Percentiles rank a stretch among this genome's conserved stretches.
Conservation (phyloP, 148 eudicot genomes). For the Chenopodium album region DNA sequence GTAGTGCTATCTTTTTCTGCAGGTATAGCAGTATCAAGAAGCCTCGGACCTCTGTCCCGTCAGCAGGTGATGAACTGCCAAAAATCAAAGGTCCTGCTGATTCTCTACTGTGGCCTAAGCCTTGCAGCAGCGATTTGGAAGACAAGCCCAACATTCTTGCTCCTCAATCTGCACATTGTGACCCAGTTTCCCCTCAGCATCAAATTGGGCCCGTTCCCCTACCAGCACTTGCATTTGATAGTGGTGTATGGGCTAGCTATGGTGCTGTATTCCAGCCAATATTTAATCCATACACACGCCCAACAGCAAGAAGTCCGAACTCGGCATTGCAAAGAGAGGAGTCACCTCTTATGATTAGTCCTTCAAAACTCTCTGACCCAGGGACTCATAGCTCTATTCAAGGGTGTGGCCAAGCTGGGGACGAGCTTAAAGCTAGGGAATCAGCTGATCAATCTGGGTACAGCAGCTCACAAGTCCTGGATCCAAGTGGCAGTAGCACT, state of each 20-base stretch:
- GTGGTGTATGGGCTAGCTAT: slow-evolving; percentile 19
- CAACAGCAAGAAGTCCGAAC: slow-evolving; percentile 22
- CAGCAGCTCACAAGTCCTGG: slow-evolving; percentile 11
- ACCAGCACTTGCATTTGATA: slow-evolving; percentile 18
- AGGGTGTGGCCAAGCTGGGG: slow-evolving; percentile 12
- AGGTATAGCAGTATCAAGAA: slow-evolving; percentile 44
- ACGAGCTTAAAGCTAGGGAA: slow-evolving; percentile 16
- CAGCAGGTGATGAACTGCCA: slow-evolving; percentile 14
- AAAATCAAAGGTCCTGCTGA: slow-evolving; percentile 23
- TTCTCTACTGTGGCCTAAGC: slow-evolving; percentile 14
- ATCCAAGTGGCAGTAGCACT: slow-evolving; percentile 26
- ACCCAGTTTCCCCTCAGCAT: slow-evolving; percentile 17
- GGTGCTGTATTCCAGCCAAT: slow-evolving; percentile 26
- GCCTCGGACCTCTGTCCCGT: slow-evolving; percentile 17
- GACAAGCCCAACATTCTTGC: slow-evolving; percentile 14
- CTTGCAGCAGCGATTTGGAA: slow-evolving; percentile 16
- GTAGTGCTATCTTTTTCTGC: slow-evolving; percentile 4
- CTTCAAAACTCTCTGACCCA: slow-evolving; percentile 37
- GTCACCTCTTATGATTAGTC: slow-evolving; percentile 34
- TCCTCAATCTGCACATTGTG: slow-evolving; percentile 22
- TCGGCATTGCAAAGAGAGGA: slow-evolving; percentile 32
- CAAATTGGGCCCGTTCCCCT: slow-evolving; percentile 25
- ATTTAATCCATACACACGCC: slow-evolving; percentile 17
- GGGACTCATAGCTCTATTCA: slow-evolving; percentile 31
- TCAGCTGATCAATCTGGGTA: slow-evolving; percentile 17